phyloP scores from a whole-genome alignment of 2,329 filamentous ascomycete species.

The Fusarium odoratissimum region DNA sequence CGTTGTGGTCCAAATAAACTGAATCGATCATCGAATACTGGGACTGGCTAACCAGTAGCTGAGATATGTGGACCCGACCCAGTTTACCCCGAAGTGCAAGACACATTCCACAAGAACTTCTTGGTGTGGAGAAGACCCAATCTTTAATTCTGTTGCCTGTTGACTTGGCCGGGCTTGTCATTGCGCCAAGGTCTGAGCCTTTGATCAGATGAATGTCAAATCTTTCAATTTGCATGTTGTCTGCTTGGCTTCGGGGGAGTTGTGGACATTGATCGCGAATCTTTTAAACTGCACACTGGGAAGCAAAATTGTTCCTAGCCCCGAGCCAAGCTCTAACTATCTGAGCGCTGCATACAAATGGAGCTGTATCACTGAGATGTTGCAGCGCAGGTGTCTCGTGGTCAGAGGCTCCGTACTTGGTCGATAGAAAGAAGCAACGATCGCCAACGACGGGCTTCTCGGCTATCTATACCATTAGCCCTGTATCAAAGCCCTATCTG shows the following conservation, averaged over 20 bases:
- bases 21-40: not conserved
- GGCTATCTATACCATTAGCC: not conserved
- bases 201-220: not conserved
- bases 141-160: conserved; percentile 38
- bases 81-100: conserved; percentile 13
- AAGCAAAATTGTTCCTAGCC: fast-evolving
- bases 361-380: not conserved
- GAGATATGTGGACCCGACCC: not conserved
- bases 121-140: conserved; percentile 19
- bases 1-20: not conserved
- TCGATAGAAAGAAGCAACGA: not conserved
- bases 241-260: not conserved
- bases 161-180: not conserved
- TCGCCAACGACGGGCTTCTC: not conserved
- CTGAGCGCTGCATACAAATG: fast-evolving
- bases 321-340: fast-evolving
- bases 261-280: fast-evolving
- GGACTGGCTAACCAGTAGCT: not conserved
- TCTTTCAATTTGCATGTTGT: not conserved
- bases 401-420: fast-evolving
- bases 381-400: not conserved
- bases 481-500: fast-evolving
- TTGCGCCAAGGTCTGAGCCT: conserved; percentile 1
- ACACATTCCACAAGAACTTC: not conserved
- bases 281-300: not conserved